phyloP scores from a whole-genome alignment of 805 yeast species.

The Ogataea pini region DNA sequence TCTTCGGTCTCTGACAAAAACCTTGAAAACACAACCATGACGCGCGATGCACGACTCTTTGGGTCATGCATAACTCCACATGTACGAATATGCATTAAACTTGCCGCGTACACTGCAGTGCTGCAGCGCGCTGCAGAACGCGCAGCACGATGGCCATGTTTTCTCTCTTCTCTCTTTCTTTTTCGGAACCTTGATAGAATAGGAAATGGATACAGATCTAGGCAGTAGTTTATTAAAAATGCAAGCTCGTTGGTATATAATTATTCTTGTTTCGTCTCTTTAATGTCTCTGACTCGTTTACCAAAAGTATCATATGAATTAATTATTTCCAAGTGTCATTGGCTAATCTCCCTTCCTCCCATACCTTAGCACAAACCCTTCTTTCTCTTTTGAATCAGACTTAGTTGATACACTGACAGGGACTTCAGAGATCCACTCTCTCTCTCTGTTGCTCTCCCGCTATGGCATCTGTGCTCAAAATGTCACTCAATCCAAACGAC shows the following conservation, averaged over 20 bases:
- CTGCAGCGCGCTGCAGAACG: constrained; percentile 1
- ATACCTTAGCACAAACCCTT: too few species aligned
- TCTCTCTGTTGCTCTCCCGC: constrained; percentile 4
- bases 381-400: not conserved
- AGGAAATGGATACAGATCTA: constrained; percentile 7
- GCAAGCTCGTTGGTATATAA: constrained; percentile 4
- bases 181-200: constrained; percentile 7
- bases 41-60: not conserved
- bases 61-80: not conserved
- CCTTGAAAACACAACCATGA: not conserved
- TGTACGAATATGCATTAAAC: not conserved
- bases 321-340: too few species aligned
- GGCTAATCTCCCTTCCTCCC: too few species aligned
- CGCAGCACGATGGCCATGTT: constrained; percentile 3
- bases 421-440: not conserved
- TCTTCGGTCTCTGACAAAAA: not conserved
- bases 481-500: constrained; percentile 10
- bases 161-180: constrained; percentile 3
- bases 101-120: not conserved
- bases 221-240: constrained; percentile 2
- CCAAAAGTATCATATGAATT: too few species aligned
- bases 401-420: not conserved
- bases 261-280: not conserved
- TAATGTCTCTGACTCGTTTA: not conserved
- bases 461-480: constrained; percentile 18